These are phyloP conservation scores for Moricandia moricandioides DNA, from an alignment of 345 rosid species.

Conservation along the genomic window DNA sequence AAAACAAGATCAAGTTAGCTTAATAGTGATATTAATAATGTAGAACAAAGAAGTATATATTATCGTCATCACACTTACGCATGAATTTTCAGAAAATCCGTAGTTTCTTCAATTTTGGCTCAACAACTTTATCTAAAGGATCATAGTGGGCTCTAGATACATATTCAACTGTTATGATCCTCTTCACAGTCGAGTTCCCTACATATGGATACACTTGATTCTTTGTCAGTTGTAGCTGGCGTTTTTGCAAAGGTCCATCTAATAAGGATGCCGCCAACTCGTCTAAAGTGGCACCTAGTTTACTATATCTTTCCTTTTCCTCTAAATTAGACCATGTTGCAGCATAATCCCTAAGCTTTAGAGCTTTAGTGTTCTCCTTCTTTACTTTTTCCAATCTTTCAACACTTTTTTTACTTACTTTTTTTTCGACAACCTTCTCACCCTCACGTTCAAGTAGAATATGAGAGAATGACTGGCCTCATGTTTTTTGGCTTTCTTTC, in stretches of 20 bases:
- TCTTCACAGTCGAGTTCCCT: no score
- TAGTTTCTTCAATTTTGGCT: neutral
- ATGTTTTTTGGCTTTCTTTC: neutral
- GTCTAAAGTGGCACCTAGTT: no score
- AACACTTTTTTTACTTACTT: no score
- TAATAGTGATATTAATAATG: no score
- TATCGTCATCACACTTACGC: neutral
- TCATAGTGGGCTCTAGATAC: neutral
- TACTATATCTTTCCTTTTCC: no score
- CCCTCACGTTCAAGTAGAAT: neutral
- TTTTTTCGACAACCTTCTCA: neutral
- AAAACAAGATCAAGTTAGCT: neutral
- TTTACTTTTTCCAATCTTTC: neutral
- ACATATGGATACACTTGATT: no score
- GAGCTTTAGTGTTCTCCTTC: neutral
- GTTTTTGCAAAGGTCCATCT: no score
- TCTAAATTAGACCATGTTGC: neutral
- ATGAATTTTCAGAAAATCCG: neutral
- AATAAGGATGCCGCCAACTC: no score
- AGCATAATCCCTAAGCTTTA: neutral
- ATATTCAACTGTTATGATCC: no score
- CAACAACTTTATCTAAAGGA: neutral
- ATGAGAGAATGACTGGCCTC: neutral
- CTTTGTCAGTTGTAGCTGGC: no score
- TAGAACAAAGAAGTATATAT: no score